Evolutionary conservation across 2,329 filamentous ascomycete genomes (phyloP).

Genomic region (Periconia macrospinosa): DNA sequence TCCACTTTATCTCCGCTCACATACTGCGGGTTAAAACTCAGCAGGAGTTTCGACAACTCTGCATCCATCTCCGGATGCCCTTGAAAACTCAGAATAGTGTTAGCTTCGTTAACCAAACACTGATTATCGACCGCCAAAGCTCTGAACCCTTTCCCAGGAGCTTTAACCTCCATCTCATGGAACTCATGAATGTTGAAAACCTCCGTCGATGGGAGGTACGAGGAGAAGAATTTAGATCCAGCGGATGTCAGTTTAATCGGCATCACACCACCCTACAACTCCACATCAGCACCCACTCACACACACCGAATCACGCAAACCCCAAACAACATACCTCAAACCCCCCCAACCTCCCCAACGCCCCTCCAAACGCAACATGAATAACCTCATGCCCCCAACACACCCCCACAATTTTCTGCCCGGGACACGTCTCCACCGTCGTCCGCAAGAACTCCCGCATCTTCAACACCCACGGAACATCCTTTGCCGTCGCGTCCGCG

Average conservation of each 20-base stretch:
- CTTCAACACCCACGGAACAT: constrained; percentile 3
- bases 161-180: constrained; percentile 4
- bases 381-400: constrained; percentile 4
- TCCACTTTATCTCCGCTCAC: neutral
- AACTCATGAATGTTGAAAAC: constrained; percentile 1
- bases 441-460: constrained; percentile 3
- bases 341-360: neutral
- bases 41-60: constrained; percentile 2
- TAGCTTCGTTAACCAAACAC: constrained; percentile 1
- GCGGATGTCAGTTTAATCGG: neutral
- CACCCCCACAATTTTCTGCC: constrained; percentile 2
- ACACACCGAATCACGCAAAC: no score
- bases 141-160: constrained; percentile 1
- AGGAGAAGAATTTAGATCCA: neutral
- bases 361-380: constrained; percentile 5
- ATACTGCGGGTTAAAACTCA: constrained; percentile 1
- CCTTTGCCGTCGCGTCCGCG: constrained; percentile 1
- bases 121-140: constrained; percentile 3
- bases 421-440: constrained; percentile 2
- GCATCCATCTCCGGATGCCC: constrained; percentile 6
- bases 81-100: constrained; percentile 4
- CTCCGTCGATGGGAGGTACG: neutral
- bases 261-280: neutral
- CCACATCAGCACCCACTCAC: no score
- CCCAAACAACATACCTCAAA: constrained; percentile 1